Evolutionary conservation across 129 eudicot genomes (phyloP), one percentile per base, ranked within the genome.

Genomic region (Ambrosia trifida): DNA sequence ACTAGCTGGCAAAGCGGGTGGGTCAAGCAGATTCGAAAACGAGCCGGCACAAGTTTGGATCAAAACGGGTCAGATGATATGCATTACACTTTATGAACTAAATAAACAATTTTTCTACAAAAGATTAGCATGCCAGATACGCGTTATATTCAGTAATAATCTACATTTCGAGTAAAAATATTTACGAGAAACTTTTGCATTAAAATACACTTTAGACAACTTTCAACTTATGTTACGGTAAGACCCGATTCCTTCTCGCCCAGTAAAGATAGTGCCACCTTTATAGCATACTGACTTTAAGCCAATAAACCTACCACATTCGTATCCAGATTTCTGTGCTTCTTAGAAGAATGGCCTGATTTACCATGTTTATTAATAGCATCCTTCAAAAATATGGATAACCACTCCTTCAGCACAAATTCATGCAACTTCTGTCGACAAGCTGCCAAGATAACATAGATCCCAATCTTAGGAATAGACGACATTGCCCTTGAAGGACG

Each of bases 341-440:
- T 82, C 83, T 70, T 84, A 66, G 76, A 58, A 33, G 64, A 59
- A 20, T 59, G 68, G 54, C 52, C 28, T 24, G 71, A 40, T 50
- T 38, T 58, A 68, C 79, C 73, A 77, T 74, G 76, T 75, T 79
- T 68, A 51, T 69, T 52, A 61, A 85, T 64, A 35, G 79, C 81
- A 80, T 84, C 82, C 46, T 74, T 80, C 75, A 85, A 11, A 72
- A 77, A 76, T 71, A 69, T 74, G 10, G 82, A 61, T 65, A 75
- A 82, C 80, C 85, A 90, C 52, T 87, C 86, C 51, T 83, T 81
- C 31, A 85, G 81, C 63, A 90, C 85, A 72, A 75, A 77, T 58
- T 94, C 89, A 72, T 89, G 95, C 76, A 94, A 76, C 85, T 79
- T 90, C 60, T 80, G 89, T 57, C 92, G 85, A 83, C 74, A 89